Percentiles rank a stretch among this genome's conserved stretches.
phyloP scores from a whole-genome alignment of 1,139 yeast species.

The Keqinozyma sinolaborantium region DNA sequence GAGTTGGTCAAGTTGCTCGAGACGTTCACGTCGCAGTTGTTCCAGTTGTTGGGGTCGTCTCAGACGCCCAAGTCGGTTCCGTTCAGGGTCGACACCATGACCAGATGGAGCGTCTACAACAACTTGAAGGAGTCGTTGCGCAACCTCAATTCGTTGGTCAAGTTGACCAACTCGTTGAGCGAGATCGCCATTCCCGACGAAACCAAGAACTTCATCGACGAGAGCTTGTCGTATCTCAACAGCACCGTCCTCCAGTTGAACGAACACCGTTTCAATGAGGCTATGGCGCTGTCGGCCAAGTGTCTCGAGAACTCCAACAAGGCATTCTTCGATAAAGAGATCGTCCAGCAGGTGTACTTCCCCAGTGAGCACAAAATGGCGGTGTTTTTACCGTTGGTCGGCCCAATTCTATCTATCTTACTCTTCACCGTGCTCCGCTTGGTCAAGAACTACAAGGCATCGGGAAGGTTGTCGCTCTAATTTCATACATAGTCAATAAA shows the following conservation, averaged over 20 bases:
- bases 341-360: slow-evolving; percentile 92
- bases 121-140: slow-evolving; percentile 51
- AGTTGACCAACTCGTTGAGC: slow-evolving; percentile 63
- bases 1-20: slow-evolving; percentile 62
- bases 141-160: slow-evolving; percentile 66
- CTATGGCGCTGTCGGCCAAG: slow-evolving; percentile 51
- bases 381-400: slow-evolving; percentile 83
- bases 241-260: slow-evolving; percentile 26
- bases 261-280: slow-evolving; percentile 33
- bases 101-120: slow-evolving; percentile 53
- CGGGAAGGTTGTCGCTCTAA: no score
- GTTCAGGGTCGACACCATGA: slow-evolving; percentile 63
- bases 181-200: slow-evolving; percentile 79
- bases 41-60: slow-evolving; percentile 66
- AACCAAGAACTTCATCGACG: slow-evolving; percentile 48
- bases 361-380: slow-evolving; percentile 96
- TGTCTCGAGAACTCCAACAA: slow-evolving; percentile 59
- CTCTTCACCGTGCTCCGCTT: slow-evolving; percentile 49
- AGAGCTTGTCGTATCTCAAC: slow-evolving; percentile 33
- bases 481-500: not conserved
- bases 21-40: slow-evolving; percentile 69
- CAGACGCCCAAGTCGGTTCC: slow-evolving; percentile 48
- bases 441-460: slow-evolving; percentile 20
- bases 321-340: slow-evolving; percentile 89
- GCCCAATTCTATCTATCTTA: slow-evolving; percentile 77